phyloP scores from a whole-genome alignment of 2,329 filamentous ascomycete genomes.

The Penicillium crustosum region DNA sequence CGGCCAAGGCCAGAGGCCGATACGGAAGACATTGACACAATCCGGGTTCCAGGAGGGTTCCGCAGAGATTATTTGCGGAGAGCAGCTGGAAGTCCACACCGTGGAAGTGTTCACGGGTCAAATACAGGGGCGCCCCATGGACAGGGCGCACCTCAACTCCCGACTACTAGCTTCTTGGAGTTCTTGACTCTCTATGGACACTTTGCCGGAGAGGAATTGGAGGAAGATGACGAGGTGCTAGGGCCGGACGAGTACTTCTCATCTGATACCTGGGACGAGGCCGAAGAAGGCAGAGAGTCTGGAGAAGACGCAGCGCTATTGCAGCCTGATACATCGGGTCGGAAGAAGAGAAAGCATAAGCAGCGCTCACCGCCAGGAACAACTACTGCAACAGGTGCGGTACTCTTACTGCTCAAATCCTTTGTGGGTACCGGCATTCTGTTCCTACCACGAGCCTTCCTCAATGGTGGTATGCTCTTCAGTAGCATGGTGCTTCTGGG shows the following conservation, averaged over 20 bases:
- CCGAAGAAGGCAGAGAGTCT: slow-evolving; percentile 64
- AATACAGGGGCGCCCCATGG: slow-evolving; percentile 37
- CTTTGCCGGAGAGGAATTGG: slow-evolving; percentile 93
- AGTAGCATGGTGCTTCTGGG: slow-evolving; percentile 86
- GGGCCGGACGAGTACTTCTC: slow-evolving; percentile 89
- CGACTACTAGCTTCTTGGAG: slow-evolving; percentile 92
- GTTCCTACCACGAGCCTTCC: slow-evolving; percentile 86
- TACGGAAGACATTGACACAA: slow-evolving; percentile 79
- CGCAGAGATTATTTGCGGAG: slow-evolving; percentile 84
- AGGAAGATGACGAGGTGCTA: slow-evolving; percentile 91
- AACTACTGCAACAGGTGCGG: slow-evolving; percentile 75
- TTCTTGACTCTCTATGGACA: slow-evolving; percentile 94
- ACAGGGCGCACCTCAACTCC: slow-evolving; percentile 57
- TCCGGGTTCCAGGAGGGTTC: slow-evolving; percentile 92
- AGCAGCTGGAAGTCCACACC: slow-evolving; percentile 64
- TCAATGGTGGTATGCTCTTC: slow-evolving; percentile 97
- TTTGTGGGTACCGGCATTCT: slow-evolving; percentile 96
- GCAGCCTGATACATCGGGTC: slow-evolving; percentile 65
- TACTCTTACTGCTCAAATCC: slow-evolving; percentile 86
- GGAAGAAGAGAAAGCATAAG: slow-evolving; percentile 73
- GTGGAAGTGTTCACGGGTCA: slow-evolving; percentile 41
- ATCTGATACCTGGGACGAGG: slow-evolving; percentile 66
- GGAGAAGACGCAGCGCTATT: slow-evolving; percentile 85
- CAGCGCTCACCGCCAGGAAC: slow-evolving; percentile 70
- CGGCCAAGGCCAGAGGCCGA: slow-evolving; percentile 78